Evolutionary conservation across 441 rosid species (phyloP).

Genomic region (Gossypium armourianum): DNA sequence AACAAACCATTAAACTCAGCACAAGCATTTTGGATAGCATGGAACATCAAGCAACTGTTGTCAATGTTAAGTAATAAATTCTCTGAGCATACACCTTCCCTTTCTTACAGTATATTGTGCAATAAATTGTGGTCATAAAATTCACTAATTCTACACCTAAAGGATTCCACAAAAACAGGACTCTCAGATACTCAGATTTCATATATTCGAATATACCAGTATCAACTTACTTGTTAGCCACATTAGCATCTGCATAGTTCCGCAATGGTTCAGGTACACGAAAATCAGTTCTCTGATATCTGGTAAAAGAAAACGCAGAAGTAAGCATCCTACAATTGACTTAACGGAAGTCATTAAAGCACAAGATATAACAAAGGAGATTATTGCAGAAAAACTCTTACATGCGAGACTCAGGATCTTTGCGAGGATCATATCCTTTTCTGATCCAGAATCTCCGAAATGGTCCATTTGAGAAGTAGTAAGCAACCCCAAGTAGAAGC

Average conservation of each 20-base stretch:
- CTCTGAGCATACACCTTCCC: not conserved
- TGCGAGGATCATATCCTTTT: slow-evolving; percentile 95
- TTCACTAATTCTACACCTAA: not conserved
- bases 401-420: slow-evolving; percentile 88
- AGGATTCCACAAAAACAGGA: not conserved
- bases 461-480: slow-evolving; percentile 87
- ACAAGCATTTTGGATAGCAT: not conserved
- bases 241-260: slow-evolving; percentile 42
- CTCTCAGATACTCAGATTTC: not conserved
- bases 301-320: slow-evolving; percentile 25
- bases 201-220: not conserved
- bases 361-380: not conserved
- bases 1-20: not conserved
- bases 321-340: slow-evolving; percentile 5
- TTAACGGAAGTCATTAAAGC: not conserved
- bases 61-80: not conserved
- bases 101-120: not conserved
- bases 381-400: slow-evolving; percentile 28
- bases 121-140: slow-evolving; percentile 1
- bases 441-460: slow-evolving; percentile 84
- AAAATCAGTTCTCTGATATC: slow-evolving; percentile 88
- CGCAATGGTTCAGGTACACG: slow-evolving; percentile 72
- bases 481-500: slow-evolving; percentile 72
- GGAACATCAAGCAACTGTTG: not conserved
- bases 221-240: slow-evolving; percentile 46